Percentiles rank a stretch among this genome's conserved stretches.
These are phyloP conservation scores for Fraxinus latifolia DNA, from an alignment of 305 asterid genomes.

Conservation along the genomic window DNA sequence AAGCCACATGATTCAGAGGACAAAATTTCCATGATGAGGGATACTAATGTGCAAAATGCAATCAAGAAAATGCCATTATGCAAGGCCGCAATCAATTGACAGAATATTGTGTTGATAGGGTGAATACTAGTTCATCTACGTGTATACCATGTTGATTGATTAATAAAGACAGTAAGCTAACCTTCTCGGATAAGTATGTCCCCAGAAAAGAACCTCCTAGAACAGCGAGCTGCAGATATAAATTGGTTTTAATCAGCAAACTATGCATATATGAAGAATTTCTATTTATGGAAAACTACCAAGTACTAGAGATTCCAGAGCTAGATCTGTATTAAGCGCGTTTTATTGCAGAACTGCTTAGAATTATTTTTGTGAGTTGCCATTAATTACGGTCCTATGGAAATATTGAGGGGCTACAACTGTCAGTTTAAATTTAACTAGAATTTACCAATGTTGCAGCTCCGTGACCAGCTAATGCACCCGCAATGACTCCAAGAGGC, in stretches of 20 bases:
- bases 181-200: slow-evolving; percentile 88
- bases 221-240: slow-evolving; percentile 80
- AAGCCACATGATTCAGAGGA: not conserved
- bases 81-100: not conserved
- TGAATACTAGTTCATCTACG: not conserved
- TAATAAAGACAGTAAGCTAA: slow-evolving; percentile 19
- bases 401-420: not conserved
- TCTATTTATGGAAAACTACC: not conserved
- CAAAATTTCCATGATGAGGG: not conserved
- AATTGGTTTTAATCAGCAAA: not conserved
- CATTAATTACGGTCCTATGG: not conserved
- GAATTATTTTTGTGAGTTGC: not conserved
- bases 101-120: not conserved
- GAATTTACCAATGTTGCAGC: slow-evolving; percentile 73
- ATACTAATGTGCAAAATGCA: not conserved
- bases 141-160: not conserved
- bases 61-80: not conserved
- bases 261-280: not conserved
- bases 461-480: slow-evolving; percentile 97
- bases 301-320: not conserved
- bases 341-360: not conserved
- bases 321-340: not conserved
- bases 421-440: not conserved
- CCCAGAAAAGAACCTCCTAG: slow-evolving; percentile 95
- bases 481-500: slow-evolving; percentile 93